Evolutionary conservation across 192 early-diverging fungal species (phyloP), one percentile per base, ranked within the genome.

Genomic region (Linderina pennispora): DNA sequence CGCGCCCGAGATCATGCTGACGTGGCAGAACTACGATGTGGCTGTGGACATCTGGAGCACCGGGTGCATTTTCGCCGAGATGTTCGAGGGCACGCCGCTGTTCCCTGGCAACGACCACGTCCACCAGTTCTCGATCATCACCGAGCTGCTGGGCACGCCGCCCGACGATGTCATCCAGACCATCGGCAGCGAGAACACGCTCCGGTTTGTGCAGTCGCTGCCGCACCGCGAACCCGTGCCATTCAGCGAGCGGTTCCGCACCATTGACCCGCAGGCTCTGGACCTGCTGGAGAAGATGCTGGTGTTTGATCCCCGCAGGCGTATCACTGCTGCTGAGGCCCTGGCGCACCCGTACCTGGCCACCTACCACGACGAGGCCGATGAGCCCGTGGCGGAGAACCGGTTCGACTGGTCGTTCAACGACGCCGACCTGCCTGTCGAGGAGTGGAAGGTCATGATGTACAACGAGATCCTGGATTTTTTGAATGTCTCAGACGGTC

Each of bases 1-100:
- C 49, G 92, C 95, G 9, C 95, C 95, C 23, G 95, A 98, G 49
- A 96, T 98, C 56, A 94, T 98, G 92, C 73, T 98, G 37, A 92
- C 91, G 24, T 94, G 91, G 87, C 92, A 94, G 63, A 92, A 89
- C 51, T 98, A 98, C 73, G 91, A 92, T 38, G 87, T 92, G 34
- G 92, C 90, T 14, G 91, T 96, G 7, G 92, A 96, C 61, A 88
- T 96, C 46, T 96, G 92, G 92, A 90, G 88, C 75, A 75, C 84
- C 2, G 92, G 92, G 23, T 96, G 92, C 66, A 96, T 96, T 47
- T 86, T 96, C 49, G 89, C 87, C 42, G 93, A 97, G 70, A 93
- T 97, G 91, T 65, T 97, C n/a, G 89, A 91, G 65, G 90, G 87
- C 50, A 92, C 85, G 53, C 90, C 93, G 26, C 62, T 97, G 43